Base-by-base conservation (phyloP, 345 rosid genomes). In the Dimocarpus longan region DNA sequence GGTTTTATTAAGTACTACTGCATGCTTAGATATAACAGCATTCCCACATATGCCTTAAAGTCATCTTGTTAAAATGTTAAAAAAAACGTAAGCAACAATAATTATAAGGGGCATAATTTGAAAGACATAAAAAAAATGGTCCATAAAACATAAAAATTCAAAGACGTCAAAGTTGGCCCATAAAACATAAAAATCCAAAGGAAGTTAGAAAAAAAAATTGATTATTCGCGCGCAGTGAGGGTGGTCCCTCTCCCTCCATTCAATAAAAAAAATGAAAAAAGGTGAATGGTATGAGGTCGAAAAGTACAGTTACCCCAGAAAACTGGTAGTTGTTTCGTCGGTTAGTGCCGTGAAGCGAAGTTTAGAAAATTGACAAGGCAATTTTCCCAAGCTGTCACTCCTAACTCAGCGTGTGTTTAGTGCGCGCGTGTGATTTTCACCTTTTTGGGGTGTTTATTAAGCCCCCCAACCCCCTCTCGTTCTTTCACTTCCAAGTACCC, bases 281-380 rank as follows among this genome's bases (percentile, higher is more conserved):
- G 18, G 0, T 18, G 6, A 43, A 74, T 59, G 28, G 43, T 16
- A 57, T 80, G 84, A 76, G 80, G 79, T 82, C 78, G 80, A 84
- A 85, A 87, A 82, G 83, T 83, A 70, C 86, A 86, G 83, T 78
- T 73, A 86, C 80, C 79, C 84, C 81, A 79, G 85, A 85, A 80
- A 82, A 83, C 80, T 72, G 71, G 50, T 71, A 78, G 80, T 65
- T 62, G 82, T 80, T 82, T 85, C 82, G 85, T 85, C 80, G 37
- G 54, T 56, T 82, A 63, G 79, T 81, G 77, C 71, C 72, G 70
- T 68, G 79, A 77, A 67, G 66, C 65, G 66, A 21, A 70, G 73
- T 32, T 44, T 77, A 86, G 87, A 84, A 86, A 76, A 88, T 81
- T 77, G 84, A 74, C 87, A 72, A 66, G 76, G 50, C 86, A 76